These are phyloP conservation scores for Botryotinia calthae DNA, from an alignment of 2,329 filamentous ascomycete species.

Conservation along the genomic window DNA sequence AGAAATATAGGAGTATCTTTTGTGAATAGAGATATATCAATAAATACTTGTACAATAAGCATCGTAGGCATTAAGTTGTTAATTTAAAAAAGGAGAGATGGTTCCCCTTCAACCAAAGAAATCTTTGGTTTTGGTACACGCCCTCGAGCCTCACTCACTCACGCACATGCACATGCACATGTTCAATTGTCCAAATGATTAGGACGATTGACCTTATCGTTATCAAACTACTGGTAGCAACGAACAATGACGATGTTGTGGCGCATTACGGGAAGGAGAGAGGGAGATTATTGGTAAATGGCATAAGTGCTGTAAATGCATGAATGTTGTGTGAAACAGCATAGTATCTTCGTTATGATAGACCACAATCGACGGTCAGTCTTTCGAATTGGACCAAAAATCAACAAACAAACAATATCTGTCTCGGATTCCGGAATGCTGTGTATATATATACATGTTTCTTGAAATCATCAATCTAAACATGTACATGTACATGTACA, in stretches of 20 bases:
- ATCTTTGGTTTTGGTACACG: neutral
- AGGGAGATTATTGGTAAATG: neutral
- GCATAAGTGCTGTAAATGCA: neutral
- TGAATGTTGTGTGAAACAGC: neutral
- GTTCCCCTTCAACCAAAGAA: neutral
- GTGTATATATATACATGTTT: neutral
- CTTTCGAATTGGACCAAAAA: neutral
- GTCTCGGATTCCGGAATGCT: too few relatives aligned
- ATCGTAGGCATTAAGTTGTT: neutral
- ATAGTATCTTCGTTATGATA: too few relatives aligned
- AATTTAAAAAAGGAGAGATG: neutral
- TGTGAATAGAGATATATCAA: neutral
- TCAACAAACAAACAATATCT: neutral
- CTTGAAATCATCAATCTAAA: neutral
- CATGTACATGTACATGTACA: neutral
- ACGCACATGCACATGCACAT: neutral
- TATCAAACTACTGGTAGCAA: neutral
- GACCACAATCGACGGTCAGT: neutral
- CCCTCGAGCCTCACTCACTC: too few relatives aligned
- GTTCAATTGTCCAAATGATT: neutral
- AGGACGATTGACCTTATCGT: neutral
- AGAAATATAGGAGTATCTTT: neutral
- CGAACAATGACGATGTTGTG: neutral
- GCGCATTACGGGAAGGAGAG: neutral
- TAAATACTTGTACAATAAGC: neutral